A percentile compares a stretch with the other conserved stretches of the same genome.
These are phyloP conservation scores for Gnomoniopsis sp. DNA, from an alignment of 2,329 filamentous ascomycete genomes.

Conservation along the genomic window DNA sequence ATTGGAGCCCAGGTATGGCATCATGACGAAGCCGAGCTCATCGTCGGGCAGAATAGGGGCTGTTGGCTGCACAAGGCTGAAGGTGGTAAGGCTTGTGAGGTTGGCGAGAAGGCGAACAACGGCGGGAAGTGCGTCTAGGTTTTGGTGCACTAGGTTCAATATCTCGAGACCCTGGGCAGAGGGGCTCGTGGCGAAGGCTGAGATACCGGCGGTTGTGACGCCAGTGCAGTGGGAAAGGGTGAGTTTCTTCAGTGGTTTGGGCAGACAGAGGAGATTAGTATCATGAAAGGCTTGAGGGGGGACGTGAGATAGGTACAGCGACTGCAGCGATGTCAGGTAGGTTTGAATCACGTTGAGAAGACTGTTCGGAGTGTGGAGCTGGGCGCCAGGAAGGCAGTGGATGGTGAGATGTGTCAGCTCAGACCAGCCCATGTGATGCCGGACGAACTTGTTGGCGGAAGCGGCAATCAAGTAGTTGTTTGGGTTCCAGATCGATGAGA, in stretches of 20 bases:
- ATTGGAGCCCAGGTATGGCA: constrained; percentile 58
- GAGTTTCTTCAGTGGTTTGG: constrained; percentile 47
- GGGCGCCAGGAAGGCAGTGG: constrained; percentile 55
- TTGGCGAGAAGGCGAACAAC: constrained; percentile 59
- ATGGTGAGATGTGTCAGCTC: constrained; percentile 55
- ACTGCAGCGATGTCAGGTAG: constrained; percentile 51
- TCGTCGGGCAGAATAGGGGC: constrained; percentile 54
- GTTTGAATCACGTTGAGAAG: constrained; percentile 49
- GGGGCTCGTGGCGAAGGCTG: constrained; percentile 50
- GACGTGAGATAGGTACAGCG: constrained; percentile 57
- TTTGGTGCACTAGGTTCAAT: constrained; percentile 54
- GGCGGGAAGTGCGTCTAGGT: constrained; percentile 53
- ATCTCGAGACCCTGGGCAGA: constrained; percentile 42
- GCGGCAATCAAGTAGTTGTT: constrained; percentile 35
- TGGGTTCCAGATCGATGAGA: constrained; percentile 24
- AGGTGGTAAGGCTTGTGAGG: constrained; percentile 43
- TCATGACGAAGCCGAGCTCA: constrained; percentile 54
- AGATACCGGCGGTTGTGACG: constrained; percentile 53
- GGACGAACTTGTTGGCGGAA: constrained; percentile 30
- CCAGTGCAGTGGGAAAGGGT: constrained; percentile 54
- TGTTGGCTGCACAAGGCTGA: constrained; percentile 53
- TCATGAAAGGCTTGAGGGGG: constrained; percentile 56
- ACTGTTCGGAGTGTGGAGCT: constrained; percentile 44
- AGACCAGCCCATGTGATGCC: constrained; percentile 51
- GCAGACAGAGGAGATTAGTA: constrained; percentile 50